Base-by-base conservation (phyloP, 805 yeast genomes). In the Blastobotrys mokoenaii region DNA sequence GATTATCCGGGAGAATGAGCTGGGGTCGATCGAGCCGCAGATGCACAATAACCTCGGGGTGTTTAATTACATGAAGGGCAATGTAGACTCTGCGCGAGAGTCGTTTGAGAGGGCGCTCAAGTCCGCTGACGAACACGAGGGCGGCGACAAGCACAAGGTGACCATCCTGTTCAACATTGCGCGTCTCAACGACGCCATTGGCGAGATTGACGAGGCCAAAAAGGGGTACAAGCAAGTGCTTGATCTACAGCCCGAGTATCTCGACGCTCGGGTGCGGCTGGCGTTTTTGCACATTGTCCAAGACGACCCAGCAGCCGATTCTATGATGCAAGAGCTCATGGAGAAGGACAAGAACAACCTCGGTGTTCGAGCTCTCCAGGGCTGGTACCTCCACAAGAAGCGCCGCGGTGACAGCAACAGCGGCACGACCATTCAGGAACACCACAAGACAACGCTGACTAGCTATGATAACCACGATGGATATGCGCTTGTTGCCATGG, bases 281-380 rank as follows among this genome's bases (percentile, higher is more conserved):
- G 68, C 86, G 35, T 80, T 80, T 52, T 64, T 84, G 50, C 74
- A 79, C 41, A 62, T 79, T 29, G 69, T 75, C 2, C 49, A 51
- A 16, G 65, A 71, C 14, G 51, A 54, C 20, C 46, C 53, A 14
- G 61, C 57, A 17, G 68, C 81, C 6, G 76, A 72, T 40, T 46
- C 43, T 1, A 60, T 70, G 3, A 81, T 86, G 48, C 71, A 74
- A 36, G 57, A 67, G 2, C 65, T 93, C 3, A 63, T 90, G 42
- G 63, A 66, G 2, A 63, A 70, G 11, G 70, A 77, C 49, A 72
- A 78, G 1, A 75, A 78, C 8, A 77, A 86, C 57, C 66, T 87
- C 49, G 96, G 89, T 60, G 80, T 86, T 1, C 79, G 98, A 50
- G 83, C 97, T 0, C 84, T 93, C 54, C 86, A 84, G 61, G 93